Evolutionary conservation across 2,329 filamentous ascomycete genomes (phyloP).

Genomic region (Sarocladium kiliense): DNA sequence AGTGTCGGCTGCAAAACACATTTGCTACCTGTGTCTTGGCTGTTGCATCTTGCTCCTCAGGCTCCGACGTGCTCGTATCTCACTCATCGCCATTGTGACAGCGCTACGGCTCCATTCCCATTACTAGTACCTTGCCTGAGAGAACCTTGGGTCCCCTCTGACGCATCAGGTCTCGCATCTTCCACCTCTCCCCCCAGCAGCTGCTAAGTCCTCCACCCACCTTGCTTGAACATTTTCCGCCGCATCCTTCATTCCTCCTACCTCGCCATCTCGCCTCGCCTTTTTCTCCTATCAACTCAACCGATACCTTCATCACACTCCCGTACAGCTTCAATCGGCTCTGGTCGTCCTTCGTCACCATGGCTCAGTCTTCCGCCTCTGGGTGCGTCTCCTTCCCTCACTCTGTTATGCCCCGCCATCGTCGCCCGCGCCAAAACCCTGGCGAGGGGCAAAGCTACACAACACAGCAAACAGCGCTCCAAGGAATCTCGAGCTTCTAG

Average conservation of each 20-base stretch:
- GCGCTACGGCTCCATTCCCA: not conserved
- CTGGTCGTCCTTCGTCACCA: conserved; percentile 12
- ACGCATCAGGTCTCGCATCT: conserved; percentile 8
- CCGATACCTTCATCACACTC: not conserved
- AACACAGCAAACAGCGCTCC: not conserved
- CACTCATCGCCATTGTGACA: not conserved
- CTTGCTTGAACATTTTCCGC: conserved; percentile 8
- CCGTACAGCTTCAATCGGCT: conserved; percentile 3
- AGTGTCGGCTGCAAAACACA: no score
- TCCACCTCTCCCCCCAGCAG: conserved; percentile 1
- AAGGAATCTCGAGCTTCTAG: not conserved
- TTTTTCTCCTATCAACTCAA: conserved; percentile 1
- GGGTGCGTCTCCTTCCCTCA: conserved; percentile 16
- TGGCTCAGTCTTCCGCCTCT: conserved; percentile 15
- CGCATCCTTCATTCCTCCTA: conserved; percentile 4
- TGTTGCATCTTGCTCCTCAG: conserved; percentile 4
- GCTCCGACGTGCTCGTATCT: not conserved
- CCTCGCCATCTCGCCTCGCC: not conserved
- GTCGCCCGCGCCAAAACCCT: not conserved
- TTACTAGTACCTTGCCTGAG: not conserved
- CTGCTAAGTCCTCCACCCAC: conserved; percentile 7
- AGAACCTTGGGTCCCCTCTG: conserved; percentile 3
- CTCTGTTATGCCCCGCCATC: conserved; percentile 14
- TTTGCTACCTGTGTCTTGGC: conserved; percentile 10
- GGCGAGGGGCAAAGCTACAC: conserved; percentile 6